phyloP scores from a whole-genome alignment of 495 filamentous ascomycete species.

The Penicillium verhagenii region DNA sequence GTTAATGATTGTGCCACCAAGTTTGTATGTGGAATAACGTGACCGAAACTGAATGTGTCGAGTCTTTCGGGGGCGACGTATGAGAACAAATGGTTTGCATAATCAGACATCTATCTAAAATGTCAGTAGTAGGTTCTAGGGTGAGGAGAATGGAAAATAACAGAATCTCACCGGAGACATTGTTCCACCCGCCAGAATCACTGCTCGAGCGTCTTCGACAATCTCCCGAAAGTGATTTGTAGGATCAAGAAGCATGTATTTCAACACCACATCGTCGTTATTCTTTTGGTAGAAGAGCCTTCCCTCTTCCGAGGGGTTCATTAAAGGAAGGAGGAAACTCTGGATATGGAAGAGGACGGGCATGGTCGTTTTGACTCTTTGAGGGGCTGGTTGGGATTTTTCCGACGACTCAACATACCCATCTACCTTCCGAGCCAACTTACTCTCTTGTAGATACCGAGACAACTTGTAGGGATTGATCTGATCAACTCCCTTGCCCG shows the following conservation, averaged over 20 bases:
- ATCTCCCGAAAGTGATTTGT: constrained; percentile 88
- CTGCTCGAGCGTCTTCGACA: constrained; percentile 79
- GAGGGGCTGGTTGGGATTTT: constrained; percentile 33
- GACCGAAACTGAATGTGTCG: constrained; percentile 84
- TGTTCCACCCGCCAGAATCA: constrained; percentile 91
- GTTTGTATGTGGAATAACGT: constrained; percentile 84
- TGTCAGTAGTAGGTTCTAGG: neutral
- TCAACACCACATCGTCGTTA: constrained; percentile 59
- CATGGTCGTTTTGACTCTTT: constrained; percentile 45
- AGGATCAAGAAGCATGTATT: constrained; percentile 91
- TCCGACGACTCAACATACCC: constrained; percentile 69
- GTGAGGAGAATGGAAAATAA: neutral
- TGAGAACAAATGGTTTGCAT: constrained; percentile 79
- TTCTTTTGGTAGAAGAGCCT: constrained; percentile 74
- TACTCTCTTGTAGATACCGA: constrained; percentile 85
- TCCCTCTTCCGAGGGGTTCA: constrained; percentile 86
- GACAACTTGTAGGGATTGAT: constrained; percentile 90
- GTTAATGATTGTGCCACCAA: constrained; percentile 69
- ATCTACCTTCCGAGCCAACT: constrained; percentile 92
- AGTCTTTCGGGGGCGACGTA: constrained; percentile 64
- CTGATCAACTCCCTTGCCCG: constrained; percentile 87
- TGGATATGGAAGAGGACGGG: constrained; percentile 83
- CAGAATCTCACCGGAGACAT: constrained; percentile 74
- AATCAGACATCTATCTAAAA: constrained; percentile 70
- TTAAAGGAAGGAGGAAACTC: constrained; percentile 77